phyloP scores from a whole-genome alignment of 176 grass and related monocot species.

The Areca catechu region DNA sequence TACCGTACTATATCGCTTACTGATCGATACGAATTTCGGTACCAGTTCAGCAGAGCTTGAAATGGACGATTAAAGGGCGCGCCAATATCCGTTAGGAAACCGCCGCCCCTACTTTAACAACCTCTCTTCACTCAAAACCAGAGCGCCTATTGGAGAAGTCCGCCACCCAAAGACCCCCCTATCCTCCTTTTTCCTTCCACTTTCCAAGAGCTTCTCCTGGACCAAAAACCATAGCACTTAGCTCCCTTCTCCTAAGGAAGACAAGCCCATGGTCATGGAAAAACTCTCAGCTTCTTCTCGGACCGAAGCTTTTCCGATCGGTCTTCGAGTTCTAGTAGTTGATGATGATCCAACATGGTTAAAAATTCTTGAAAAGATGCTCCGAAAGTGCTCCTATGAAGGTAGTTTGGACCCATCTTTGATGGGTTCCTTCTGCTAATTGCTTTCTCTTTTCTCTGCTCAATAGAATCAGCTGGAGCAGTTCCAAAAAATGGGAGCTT shows the following conservation, averaged over 20 bases:
- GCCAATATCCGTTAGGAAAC: constrained; percentile 46
- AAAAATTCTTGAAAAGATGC: constrained; percentile 99
- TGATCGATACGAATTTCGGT: too few species aligned
- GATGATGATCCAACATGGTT: constrained; percentile 98
- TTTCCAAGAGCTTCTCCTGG: constrained; percentile 23
- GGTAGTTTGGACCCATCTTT: constrained; percentile 23
- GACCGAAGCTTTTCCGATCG: constrained; percentile 67
- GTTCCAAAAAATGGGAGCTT: too few species aligned
- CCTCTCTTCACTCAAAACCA: constrained; percentile 10
- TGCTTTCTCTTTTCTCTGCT: neutral
- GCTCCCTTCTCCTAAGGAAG: neutral
- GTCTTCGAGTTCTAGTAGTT: constrained; percentile 92
- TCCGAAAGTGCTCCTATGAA: constrained; percentile 96
- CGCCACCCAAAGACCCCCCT: neutral
- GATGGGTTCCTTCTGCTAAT: constrained; percentile 43
- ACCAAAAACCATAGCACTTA: too few species aligned
- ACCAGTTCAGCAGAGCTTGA: too few species aligned
- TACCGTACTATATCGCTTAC: too few species aligned
- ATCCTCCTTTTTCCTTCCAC: constrained; percentile 15
- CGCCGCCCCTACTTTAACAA: constrained; percentile 4
- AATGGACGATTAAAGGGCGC: constrained; percentile 16
- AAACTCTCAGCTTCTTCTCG: constrained; percentile 34
- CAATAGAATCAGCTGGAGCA: too few species aligned
- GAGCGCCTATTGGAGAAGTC: neutral
- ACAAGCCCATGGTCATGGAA: neutral